Conservation (phyloP, 2,329 filamentous ascomycete genomes). For the Cadophora luteo-olivacea region DNA sequence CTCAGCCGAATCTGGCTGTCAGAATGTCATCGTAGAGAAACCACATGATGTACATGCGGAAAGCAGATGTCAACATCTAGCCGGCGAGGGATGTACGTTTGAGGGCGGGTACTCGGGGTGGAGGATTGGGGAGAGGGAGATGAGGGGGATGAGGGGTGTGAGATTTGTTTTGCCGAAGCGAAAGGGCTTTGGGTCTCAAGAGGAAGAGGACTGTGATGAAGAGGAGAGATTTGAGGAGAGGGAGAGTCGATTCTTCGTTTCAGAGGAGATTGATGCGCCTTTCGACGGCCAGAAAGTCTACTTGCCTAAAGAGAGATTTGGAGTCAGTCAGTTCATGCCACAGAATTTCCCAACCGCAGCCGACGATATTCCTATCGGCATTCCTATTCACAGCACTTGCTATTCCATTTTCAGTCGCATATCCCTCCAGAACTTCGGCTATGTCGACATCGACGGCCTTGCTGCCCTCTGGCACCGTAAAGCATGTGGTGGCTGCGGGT, state of each 20-base stretch:
- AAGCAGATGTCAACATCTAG: constrained; percentile 14
- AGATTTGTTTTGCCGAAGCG: constrained; percentile 27
- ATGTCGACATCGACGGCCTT: constrained; percentile 29
- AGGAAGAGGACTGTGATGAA: neutral
- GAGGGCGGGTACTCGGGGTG: constrained; percentile 22
- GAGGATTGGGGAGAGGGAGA: constrained; percentile 21
- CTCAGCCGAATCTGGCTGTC: neutral
- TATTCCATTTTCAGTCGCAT: constrained; percentile 31
- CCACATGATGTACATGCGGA: constrained; percentile 1
- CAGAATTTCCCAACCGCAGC: constrained; percentile 7
- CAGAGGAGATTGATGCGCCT: constrained; percentile 18
- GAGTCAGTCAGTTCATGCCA: neutral
- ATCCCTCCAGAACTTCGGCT: constrained; percentile 24
- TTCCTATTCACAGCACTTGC: constrained; percentile 29
- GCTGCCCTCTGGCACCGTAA: constrained; percentile 27
- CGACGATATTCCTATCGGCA: neutral
- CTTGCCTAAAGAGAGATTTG: constrained; percentile 12
- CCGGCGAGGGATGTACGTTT: constrained; percentile 19
- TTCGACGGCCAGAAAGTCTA: neutral
- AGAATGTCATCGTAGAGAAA: neutral
- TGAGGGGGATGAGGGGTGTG: constrained; percentile 19
- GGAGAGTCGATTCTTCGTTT: constrained; percentile 23
- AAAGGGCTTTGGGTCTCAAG: neutral
- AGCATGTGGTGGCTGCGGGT: constrained; percentile 25
- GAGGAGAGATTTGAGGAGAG: constrained; percentile 2